phyloP scores from a whole-genome alignment of 805 yeast genomes.

The Zygoascus biomembranicola region DNA sequence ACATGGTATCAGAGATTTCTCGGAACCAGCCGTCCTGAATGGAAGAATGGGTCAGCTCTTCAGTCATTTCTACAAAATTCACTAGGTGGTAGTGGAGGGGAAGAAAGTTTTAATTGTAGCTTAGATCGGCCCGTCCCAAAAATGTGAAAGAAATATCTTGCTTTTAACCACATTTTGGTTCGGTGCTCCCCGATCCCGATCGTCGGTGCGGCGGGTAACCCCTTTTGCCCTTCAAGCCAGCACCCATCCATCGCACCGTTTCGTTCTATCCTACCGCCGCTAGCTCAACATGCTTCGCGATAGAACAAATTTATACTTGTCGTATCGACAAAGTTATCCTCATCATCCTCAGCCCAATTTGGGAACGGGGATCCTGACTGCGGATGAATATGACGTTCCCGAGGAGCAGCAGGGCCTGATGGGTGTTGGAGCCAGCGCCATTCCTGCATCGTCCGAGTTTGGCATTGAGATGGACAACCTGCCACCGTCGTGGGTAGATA shows the following conservation, averaged over 20 bases:
- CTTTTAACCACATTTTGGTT: too few species aligned
- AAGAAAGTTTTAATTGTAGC: too few species aligned
- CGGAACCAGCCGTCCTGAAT: conserved; percentile 70
- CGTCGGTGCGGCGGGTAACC: not conserved
- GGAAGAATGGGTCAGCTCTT: conserved; percentile 23
- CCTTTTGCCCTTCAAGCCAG: not conserved
- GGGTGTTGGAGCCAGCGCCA: conserved; percentile 22
- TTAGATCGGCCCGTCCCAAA: too few species aligned
- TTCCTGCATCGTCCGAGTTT: conserved; percentile 16
- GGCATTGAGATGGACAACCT: conserved; percentile 54
- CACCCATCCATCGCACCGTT: too few species aligned
- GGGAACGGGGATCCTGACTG: conserved; percentile 3
- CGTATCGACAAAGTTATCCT: conserved; percentile 85
- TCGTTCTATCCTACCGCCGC: too few species aligned
- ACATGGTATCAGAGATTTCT: conserved; percentile 59
- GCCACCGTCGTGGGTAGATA: conserved; percentile 74
- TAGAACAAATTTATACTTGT: conserved; percentile 82
- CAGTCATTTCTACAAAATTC: conserved; percentile 11
- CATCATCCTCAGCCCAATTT: conserved; percentile 38
- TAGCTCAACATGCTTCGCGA: conserved; percentile 66
- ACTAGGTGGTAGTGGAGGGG: too few species aligned
- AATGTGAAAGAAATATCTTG: too few species aligned
- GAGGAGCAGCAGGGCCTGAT: conserved; percentile 59
- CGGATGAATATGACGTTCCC: conserved; percentile 18
- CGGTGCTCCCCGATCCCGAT: too few species aligned